These are phyloP conservation scores for Lodderomyces elongisporus DNA, from an alignment of 1,139 yeast genomes.

Conservation along the genomic window DNA sequence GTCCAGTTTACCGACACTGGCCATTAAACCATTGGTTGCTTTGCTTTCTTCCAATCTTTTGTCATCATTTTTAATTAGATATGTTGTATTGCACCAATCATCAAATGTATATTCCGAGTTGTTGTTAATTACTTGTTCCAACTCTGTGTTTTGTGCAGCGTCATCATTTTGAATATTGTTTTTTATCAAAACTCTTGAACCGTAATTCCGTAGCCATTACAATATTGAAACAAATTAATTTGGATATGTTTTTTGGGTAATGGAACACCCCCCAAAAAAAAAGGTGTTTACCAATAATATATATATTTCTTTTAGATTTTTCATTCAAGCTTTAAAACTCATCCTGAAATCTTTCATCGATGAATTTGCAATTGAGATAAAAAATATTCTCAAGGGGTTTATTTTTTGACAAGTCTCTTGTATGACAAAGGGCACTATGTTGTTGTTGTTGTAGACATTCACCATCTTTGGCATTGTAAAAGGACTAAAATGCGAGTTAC, in stretches of 20 bases:
- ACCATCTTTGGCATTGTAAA: no score
- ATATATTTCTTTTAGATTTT: slow-evolving; percentile 40
- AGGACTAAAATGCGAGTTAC: slow-evolving; percentile 53
- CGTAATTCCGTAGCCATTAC: slow-evolving; percentile 26
- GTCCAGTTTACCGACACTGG: no score
- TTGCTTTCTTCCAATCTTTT: no score
- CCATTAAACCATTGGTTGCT: no score
- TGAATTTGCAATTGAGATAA: slow-evolving; percentile 53
- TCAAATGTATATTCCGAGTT: slow-evolving; percentile 16
- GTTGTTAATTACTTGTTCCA: slow-evolving; percentile 12
- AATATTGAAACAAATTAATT: slow-evolving; percentile 58
- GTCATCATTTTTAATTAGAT: no score
- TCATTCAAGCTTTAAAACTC: slow-evolving; percentile 50
- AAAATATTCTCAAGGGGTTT: no score
- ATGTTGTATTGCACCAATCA: no score
- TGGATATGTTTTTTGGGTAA: slow-evolving; percentile 41
- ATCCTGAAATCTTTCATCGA: slow-evolving; percentile 48
- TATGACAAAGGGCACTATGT: slow-evolving; percentile 50
- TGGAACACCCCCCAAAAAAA: no score
- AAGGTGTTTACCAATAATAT: slow-evolving; percentile 49
- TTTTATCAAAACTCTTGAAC: slow-evolving; percentile 21
- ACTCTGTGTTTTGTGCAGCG: slow-evolving; percentile 17
- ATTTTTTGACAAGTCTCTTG: slow-evolving; percentile 62
- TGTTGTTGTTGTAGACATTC: no score
- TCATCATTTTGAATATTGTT: slow-evolving; percentile 21